Evolutionary conservation across 352 stramenopile genomes (phyloP).

Genomic region (Blastocystis sp.): DNA sequence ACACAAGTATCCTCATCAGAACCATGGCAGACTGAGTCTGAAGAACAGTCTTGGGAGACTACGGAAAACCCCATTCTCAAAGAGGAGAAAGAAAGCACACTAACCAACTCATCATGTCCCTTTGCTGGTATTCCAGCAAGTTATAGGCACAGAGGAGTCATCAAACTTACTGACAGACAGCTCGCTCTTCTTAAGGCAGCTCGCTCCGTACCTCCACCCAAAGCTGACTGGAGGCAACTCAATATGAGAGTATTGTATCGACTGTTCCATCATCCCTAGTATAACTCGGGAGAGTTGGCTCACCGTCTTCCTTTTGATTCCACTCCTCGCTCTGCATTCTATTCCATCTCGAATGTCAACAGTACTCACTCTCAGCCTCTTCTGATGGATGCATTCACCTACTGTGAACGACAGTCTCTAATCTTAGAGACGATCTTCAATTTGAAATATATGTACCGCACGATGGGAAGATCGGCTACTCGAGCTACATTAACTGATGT

Average conservation of each 20-base stretch:
- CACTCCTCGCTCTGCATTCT: not conserved
- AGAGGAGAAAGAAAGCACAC: too few species aligned
- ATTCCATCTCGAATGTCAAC: not conserved
- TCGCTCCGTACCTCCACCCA: not conserved
- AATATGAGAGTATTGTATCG: not conserved
- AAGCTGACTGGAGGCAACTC: not conserved
- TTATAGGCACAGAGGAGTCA: not conserved
- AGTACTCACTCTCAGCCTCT: not conserved
- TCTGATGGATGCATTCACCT: slow-evolving; percentile 49
- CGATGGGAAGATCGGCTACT: not conserved
- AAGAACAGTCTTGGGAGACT: not conserved
- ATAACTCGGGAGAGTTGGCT: not conserved
- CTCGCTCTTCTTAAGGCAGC: not conserved
- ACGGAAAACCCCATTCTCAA: too few species aligned
- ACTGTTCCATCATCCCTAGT: not conserved
- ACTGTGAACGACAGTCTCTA: slow-evolving; percentile 9
- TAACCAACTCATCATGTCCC: not conserved
- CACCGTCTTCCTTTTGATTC: not conserved
- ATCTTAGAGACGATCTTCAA: slow-evolving; percentile 39
- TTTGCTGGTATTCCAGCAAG: not conserved
- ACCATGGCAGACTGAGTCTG: not conserved
- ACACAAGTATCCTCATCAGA: not conserved
- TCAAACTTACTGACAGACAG: not conserved
- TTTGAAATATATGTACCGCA: slow-evolving; percentile 12
- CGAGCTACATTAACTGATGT: not conserved